Evolutionary conservation across 176 grass and related monocot genomes (phyloP), one percentile per base, ranked within the genome.

Genomic region (Bolboschoenus planiculmis): DNA sequence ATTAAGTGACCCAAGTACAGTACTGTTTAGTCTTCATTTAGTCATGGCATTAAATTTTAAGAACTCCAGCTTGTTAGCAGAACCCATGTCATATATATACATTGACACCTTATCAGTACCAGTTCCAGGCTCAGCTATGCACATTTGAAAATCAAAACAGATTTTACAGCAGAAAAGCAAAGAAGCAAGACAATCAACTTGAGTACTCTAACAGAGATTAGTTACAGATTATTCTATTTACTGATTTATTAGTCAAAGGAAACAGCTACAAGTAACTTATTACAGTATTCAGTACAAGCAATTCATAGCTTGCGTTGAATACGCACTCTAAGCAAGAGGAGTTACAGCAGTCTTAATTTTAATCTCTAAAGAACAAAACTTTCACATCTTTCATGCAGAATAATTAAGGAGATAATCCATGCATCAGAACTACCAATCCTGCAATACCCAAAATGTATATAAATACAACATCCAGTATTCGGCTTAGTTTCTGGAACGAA

Each of bases 311-410:
- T 76, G 15, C 33, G 13, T 20, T 36, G 4, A 66, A 36, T 66
- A 31, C 13, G 31, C 15, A 20, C 26, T 74, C 70, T 30, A 10
- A 75, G 23, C 3, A 46, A 74, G 42, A 31, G 2, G 44, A 76
- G 13, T 31, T 53, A 33, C 46, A 77, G 7, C 27, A 33, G 4
- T 20, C 46, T 46, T 77, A 77, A 18, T 18, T 51, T 50, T 53
- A 77, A 77, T 53, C 26, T 77, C 44, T 34, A 77, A 14, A 51
- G 14, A 77, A 31, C 72, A 77, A 53, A 77, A 77, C 72, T 77
- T n/a, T 33, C 44, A 53, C 44, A 34, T 60, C 18, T 60, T 16
- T 60, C 78, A 37, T 81, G 56, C 55, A 81, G 50, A 37, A 27
- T 37, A 21, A n/a, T n/a, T n/a, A n/a, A 24, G 39, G 51, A 34